phyloP scores from a whole-genome alignment of 2,329 filamentous ascomycete genomes.

The Colletotrichum sp. region DNA sequence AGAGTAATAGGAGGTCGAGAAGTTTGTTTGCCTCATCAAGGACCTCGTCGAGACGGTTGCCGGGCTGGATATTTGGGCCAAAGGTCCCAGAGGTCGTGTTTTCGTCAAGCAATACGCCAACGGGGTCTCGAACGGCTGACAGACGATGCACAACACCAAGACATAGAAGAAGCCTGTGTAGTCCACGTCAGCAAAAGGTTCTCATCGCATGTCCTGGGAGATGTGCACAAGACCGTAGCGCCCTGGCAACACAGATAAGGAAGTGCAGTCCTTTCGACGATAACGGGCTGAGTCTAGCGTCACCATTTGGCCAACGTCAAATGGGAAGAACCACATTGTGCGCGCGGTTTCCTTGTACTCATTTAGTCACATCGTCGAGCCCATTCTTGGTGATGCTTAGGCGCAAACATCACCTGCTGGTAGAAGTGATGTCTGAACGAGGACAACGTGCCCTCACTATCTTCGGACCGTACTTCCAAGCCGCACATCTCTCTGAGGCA shows the following conservation, averaged over 20 bases:
- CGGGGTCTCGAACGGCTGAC: not conserved
- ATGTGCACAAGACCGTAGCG: too few species aligned
- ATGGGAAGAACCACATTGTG: not conserved
- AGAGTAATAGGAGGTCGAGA: too few species aligned
- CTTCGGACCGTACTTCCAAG: not conserved
- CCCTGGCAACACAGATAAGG: too few species aligned
- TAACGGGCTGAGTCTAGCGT: not conserved
- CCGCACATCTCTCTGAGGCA: fast-evolving
- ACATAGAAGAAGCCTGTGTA: too few species aligned
- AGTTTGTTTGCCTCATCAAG: too few species aligned
- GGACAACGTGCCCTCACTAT: fast-evolving
- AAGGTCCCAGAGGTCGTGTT: not conserved
- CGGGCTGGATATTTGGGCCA: too few species aligned
- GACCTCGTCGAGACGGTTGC: too few species aligned
- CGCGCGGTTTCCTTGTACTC: too few species aligned
- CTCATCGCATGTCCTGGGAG: too few species aligned
- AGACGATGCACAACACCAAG: not conserved
- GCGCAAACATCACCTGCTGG: fast-evolving
- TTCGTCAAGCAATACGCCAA: not conserved
- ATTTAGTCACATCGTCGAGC: too few species aligned
- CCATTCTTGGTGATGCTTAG: fast-evolving
- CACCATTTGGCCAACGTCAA: not conserved
- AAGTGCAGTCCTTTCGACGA: not conserved
- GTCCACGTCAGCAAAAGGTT: too few species aligned
- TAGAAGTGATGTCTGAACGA: not conserved